phyloP scores from a whole-genome alignment of 2,329 filamentous ascomycete species.

The Diaporthe helianthi region DNA sequence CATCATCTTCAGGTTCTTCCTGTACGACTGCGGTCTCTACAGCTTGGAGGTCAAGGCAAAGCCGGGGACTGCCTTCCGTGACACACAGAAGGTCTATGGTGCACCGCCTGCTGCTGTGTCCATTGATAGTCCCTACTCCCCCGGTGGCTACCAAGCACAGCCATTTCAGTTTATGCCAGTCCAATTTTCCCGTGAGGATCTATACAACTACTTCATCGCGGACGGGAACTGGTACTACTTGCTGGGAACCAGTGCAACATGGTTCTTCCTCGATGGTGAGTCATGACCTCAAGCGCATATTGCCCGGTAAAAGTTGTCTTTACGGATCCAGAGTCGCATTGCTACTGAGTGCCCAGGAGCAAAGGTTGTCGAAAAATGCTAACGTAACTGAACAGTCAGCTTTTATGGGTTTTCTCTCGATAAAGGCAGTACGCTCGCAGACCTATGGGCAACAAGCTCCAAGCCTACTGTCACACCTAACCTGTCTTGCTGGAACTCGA shows the following conservation, averaged over 20 bases:
- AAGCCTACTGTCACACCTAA: slow-evolving; percentile 45
- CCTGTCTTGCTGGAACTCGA: slow-evolving; percentile 57
- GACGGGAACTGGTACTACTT: slow-evolving; percentile 56
- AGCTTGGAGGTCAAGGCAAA: slow-evolving; percentile 70
- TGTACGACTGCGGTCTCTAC: slow-evolving; percentile 71
- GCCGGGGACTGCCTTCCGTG: slow-evolving; percentile 62
- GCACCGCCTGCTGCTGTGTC: slow-evolving; percentile 44
- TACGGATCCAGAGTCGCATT: background rate
- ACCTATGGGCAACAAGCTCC: slow-evolving; percentile 50
- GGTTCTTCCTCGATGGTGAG: slow-evolving; percentile 58
- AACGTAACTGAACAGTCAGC: slow-evolving; percentile 44
- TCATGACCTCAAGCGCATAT: background rate
- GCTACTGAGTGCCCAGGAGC: too few species aligned
- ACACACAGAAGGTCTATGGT: slow-evolving; percentile 66
- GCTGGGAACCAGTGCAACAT: slow-evolving; percentile 50
- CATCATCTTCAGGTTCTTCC: slow-evolving; percentile 70
- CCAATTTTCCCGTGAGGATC: slow-evolving; percentile 56
- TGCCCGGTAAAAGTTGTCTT: background rate
- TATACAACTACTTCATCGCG: slow-evolving; percentile 58
- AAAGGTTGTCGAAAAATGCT: background rate
- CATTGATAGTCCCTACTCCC: slow-evolving; percentile 45
- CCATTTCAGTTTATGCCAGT: slow-evolving; percentile 47
- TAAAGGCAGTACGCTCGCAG: slow-evolving; percentile 50
- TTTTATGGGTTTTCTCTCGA: slow-evolving; percentile 64
- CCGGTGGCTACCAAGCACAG: slow-evolving; percentile 22